Evolutionary conservation across 352 stramenopile genomes (phyloP).

Genomic region (Plasmopara viticola): DNA sequence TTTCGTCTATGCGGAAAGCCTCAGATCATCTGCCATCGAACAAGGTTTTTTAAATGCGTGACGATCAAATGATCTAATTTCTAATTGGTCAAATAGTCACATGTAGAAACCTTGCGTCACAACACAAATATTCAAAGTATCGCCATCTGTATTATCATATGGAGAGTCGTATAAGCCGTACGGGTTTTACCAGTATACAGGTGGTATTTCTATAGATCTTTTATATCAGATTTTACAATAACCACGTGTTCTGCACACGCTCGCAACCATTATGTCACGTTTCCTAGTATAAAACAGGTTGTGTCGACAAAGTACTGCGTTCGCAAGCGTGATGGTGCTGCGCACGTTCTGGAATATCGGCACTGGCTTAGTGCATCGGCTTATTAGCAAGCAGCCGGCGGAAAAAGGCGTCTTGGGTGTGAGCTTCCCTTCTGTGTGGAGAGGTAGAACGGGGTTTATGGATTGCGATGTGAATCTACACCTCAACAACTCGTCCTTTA

Average conservation of each 20-base stretch:
- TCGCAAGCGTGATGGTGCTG: slow-evolving; percentile 40
- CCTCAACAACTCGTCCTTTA: slow-evolving; percentile 79
- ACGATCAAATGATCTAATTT: too few species aligned
- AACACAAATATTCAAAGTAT: too few species aligned
- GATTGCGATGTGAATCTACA: slow-evolving; percentile 85
- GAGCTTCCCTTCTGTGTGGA: slow-evolving; percentile 63
- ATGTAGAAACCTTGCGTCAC: too few species aligned
- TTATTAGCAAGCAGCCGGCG: slow-evolving; percentile 38
- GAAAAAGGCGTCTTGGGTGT: slow-evolving; percentile 40
- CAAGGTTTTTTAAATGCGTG: background rate
- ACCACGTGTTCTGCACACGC: too few species aligned
- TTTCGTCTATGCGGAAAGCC: too few species aligned
- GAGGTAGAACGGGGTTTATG: slow-evolving; percentile 49
- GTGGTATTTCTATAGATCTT: too few species aligned
- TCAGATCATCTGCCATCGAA: background rate
- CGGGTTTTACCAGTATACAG: too few species aligned
- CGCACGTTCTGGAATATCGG: slow-evolving; percentile 69
- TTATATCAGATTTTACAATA: too few species aligned
- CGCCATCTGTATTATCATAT: too few species aligned
- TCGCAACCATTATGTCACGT: background rate
- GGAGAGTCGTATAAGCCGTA: too few species aligned
- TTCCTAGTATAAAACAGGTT: background rate
- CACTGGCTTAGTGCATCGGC: slow-evolving; percentile 43
- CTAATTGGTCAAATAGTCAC: too few species aligned
- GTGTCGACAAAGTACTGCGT: background rate